Evolutionary conservation across 768 basidiomycete genomes (phyloP).

Genomic region (Termitomyces bulborhizus): DNA sequence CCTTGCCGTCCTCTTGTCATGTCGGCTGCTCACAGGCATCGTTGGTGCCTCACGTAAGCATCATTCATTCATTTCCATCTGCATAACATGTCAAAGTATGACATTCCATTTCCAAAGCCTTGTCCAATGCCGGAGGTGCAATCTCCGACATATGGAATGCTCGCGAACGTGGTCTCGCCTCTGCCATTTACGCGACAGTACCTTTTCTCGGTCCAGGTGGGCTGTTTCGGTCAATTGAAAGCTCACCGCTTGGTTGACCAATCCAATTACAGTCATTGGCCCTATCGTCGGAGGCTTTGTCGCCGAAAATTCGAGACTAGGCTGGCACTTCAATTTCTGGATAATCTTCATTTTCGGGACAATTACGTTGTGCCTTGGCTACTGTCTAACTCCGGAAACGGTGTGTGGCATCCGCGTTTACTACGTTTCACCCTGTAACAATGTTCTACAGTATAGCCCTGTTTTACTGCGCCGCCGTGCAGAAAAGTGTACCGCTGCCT

Average conservation of each 20-base stretch:
- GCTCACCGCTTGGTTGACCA: not conserved
- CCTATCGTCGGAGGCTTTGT: constrained; percentile 67
- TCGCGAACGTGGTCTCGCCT: constrained; percentile 54
- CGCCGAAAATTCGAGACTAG: constrained; percentile 36
- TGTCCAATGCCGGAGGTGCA: constrained; percentile 55
- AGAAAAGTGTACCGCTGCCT: constrained; percentile 30
- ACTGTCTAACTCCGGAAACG: constrained; percentile 52
- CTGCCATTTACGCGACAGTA: constrained; percentile 51
- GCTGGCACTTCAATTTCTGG: constrained; percentile 65
- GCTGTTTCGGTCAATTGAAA: not conserved
- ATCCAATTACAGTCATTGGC: constrained; percentile 40
- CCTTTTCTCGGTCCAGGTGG: constrained; percentile 54
- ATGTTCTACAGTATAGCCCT: constrained; percentile 42
- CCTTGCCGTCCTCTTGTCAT: constrained; percentile 40
- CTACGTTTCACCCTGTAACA: not conserved
- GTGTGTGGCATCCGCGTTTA: constrained; percentile 22
- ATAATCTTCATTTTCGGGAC: constrained; percentile 51
- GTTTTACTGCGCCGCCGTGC: constrained; percentile 53
- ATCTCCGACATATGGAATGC: constrained; percentile 54
- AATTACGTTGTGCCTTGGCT: constrained; percentile 36
- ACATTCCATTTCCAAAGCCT: constrained; percentile 26
- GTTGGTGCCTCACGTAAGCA: constrained; percentile 49
- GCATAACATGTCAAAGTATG: constrained; percentile 2
- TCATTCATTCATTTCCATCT: constrained; percentile 3
- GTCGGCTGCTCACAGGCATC: constrained; percentile 51